Evolutionary conservation across 2,329 filamentous ascomycete genomes (phyloP).

Genomic region (Colletotrichum lupini): DNA sequence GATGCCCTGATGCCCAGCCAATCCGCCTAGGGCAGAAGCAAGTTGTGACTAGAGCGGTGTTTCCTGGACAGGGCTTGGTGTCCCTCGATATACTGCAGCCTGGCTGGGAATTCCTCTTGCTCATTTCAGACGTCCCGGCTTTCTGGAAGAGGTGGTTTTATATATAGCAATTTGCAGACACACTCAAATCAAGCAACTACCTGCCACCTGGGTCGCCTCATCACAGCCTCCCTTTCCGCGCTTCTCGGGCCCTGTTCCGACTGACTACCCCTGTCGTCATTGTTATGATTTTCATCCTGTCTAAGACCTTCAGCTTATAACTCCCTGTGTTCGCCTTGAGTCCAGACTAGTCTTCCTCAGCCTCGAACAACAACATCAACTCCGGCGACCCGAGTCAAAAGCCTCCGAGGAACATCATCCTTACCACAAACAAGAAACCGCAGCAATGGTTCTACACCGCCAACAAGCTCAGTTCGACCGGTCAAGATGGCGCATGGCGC

Average conservation of each 20-base stretch:
- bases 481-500: conserved; percentile 59
- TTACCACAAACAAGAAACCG: background rate
- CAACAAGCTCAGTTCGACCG: conserved; percentile 64
- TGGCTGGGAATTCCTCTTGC: conserved; percentile 10
- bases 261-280: conserved; percentile 12
- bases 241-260: conserved; percentile 24
- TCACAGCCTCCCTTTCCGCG: conserved; percentile 32
- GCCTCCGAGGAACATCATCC: background rate
- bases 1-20: conserved; percentile 1
- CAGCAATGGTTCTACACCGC: conserved; percentile 55
- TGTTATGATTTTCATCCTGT: conserved; percentile 11
- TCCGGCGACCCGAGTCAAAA: conserved; percentile 3
- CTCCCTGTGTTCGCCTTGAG: conserved; percentile 8
- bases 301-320: conserved; percentile 28
- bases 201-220: conserved; percentile 26
- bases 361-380: conserved; percentile 17
- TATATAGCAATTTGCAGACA: conserved; percentile 31
- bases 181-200: conserved; percentile 2
- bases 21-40: conserved; percentile 2
- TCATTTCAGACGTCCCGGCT: conserved; percentile 16
- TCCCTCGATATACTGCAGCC: conserved; percentile 28
- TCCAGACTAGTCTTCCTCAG: conserved; percentile 10
- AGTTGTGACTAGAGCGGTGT: conserved; percentile 3
- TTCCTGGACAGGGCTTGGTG: conserved; percentile 15
- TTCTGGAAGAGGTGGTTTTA: conserved; percentile 27